A percentile compares a stretch with the other conserved stretches of the same genome.
Evolutionary conservation across 306 rosid species (phyloP).

Genomic region (Purshia tridentata): DNA sequence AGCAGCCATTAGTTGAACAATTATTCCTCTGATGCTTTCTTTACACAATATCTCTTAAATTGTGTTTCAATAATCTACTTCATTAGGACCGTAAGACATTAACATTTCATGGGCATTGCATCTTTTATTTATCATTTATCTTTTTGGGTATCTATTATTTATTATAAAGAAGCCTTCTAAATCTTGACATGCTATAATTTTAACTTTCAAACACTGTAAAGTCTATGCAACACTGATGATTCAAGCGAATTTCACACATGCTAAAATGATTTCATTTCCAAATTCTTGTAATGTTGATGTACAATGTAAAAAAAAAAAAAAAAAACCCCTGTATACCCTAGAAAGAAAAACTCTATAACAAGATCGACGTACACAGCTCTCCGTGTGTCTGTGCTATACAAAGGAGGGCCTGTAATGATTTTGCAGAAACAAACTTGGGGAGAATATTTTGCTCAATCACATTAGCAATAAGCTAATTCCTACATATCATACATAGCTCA

Average conservation of each 20-base stretch:
- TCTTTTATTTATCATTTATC: no score
- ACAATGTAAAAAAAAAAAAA: not conserved
- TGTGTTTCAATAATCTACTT: no score
- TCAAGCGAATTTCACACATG: not conserved
- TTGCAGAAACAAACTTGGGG: not conserved
- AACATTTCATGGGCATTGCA: no score
- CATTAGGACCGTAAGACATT: no score
- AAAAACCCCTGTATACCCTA: not conserved
- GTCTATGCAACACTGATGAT: not conserved
- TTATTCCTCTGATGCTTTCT: slow-evolving; percentile 1
- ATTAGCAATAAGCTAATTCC: not conserved
- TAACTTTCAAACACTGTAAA: not conserved
- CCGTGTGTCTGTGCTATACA: not conserved
- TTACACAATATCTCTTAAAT: no score
- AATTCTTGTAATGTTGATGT: not conserved
- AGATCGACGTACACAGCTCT: slow-evolving; percentile 5
- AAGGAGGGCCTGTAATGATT: not conserved
- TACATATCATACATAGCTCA: not conserved
- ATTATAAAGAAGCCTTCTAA: no score
- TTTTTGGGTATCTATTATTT: no score
- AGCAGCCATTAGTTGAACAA: not conserved
- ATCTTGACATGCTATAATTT: no score
- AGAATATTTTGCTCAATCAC: not conserved
- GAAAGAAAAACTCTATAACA: not conserved
- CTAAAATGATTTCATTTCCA: slow-evolving; percentile 9